Evolutionary conservation across 805 yeast genomes (phyloP), one percentile per base, ranked within the genome.

Genomic region (Saccharomycopsis fodiens): DNA sequence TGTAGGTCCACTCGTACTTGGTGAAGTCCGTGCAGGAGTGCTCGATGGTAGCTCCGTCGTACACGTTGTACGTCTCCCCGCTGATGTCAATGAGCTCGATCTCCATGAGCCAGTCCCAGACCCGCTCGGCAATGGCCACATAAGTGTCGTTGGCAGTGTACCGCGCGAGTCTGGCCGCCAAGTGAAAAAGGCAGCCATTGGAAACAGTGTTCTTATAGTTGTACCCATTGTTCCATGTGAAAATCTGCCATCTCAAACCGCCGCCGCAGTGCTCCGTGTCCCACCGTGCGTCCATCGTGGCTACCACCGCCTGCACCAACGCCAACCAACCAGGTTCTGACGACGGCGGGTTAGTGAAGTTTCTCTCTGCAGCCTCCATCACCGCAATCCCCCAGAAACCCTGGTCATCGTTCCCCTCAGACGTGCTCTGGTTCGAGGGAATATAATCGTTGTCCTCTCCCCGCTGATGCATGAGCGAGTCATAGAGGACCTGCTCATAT

Each of bases 381-480:
- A 71, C 93, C 1, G 93, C 82, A 39, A 87, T 68, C 1, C 95
- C 96, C 96, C 96, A 86, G 59, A 87, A 83, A 0, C 85, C 95
- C 65, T 86, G 96, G 69, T 86, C 96, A 69, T 86, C 96, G 59
- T 86, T 86, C 63, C 96, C 96, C 63, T 86, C 95, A 2, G 93
- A 79, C 5, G 82, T 72, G 10, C 87, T 73, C 61, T 86, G 94
- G 65, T 85, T 86, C 37, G 79, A 63, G 2, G 96, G 96, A 56
- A 85, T 72, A 61, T 81, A 87, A 62, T 84, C 81, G 59, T 72
- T 61, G 57, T 74, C 70, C 8, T 70, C 64, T 52, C 86, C 86
- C 19, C 70, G 76, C 63, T 86, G 96, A 57, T 72, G 74, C 46
- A 72, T 61, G 54, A 86, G 57, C 5, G 87, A 82, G 16, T 68